Evolutionary conservation across 192 early-diverging fungal genomes (phyloP).

Genomic region (Coemansia sp.): DNA sequence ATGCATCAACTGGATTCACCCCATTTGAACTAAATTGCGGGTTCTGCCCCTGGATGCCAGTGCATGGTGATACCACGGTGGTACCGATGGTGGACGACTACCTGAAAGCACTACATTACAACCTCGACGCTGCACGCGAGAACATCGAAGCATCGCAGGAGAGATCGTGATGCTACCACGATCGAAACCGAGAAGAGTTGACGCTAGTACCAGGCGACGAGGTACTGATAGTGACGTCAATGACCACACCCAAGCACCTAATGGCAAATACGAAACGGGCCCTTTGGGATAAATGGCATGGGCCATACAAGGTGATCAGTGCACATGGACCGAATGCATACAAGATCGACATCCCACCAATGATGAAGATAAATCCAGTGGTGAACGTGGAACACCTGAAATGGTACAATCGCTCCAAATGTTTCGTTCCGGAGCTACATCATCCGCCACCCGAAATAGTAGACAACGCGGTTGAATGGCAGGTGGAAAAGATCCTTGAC

Average conservation of each 20-base stretch:
- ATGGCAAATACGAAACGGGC: no score
- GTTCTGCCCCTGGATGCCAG: no score
- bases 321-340: neutral
- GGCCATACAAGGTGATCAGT: conserved; percentile 1
- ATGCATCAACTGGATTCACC: no score
- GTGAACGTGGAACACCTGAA: no score
- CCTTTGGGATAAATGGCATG: no score
- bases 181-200: no score
- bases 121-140: neutral
- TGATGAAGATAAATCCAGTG: neutral
- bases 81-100: neutral
- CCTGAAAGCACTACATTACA: neutral
- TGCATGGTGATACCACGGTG: neutral
- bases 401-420: no score
- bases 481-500: no score
- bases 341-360: neutral
- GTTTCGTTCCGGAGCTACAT: no score
- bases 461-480: no score
- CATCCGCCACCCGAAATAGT: no score
- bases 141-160: neutral
- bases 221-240: neutral
- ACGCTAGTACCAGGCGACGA: neutral
- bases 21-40: no score
- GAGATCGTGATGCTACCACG: neutral
- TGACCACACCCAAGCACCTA: neutral